Evolutionary conservation across 2,329 filamentous ascomycete genomes (phyloP), one percentile per base, ranked within the genome.

Genomic region (Diplodia sapinea): DNA sequence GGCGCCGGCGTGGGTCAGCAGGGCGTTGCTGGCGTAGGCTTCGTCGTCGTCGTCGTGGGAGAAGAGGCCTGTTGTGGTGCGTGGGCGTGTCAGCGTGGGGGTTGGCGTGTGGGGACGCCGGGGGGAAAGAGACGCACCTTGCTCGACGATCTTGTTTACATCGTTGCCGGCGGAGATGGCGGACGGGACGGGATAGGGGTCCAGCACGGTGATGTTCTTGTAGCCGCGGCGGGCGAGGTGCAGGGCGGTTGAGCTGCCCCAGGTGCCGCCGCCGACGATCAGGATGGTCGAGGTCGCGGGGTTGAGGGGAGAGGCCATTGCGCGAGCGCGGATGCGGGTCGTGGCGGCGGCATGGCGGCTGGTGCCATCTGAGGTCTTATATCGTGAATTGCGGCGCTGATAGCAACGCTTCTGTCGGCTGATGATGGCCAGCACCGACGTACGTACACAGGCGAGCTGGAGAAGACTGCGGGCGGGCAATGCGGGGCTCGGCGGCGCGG

Each of bases 181-280:
- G 5, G 82, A 84, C 1, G 83, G 82, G 3, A 83, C 78, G 0
- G 75, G 75, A 67, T 83, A 79, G 0, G 79, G 79, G 69, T 85
- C 83, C 12, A 86, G 75, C 6, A 85, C 79, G 4, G 78, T 83
- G 67, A 86, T 78, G 69, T 82, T 79, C 49, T 77, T 78, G 71
- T 84, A 85, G 50, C 83, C 83, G 62, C 80, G 77, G 36, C 82
- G 79, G 31, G 83, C 80, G 6, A 86, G 77, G 70, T 85, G 80
- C 23, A 84, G 76, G n/a, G 84, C 83, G n/a, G 83, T 84, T 8
- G 81, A 82, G 40, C 80, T 80, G 13, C 84, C 84, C 75, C 84
- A 85, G 0, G 83, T 84, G 11, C 84, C 84, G 26, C 79, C 82
- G 9, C 84, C 83, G 61, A 85, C 72, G 47, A 85, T 82, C 26